phyloP scores from a whole-genome alignment of 169 alveolate species.

The Babesia caballi region DNA sequence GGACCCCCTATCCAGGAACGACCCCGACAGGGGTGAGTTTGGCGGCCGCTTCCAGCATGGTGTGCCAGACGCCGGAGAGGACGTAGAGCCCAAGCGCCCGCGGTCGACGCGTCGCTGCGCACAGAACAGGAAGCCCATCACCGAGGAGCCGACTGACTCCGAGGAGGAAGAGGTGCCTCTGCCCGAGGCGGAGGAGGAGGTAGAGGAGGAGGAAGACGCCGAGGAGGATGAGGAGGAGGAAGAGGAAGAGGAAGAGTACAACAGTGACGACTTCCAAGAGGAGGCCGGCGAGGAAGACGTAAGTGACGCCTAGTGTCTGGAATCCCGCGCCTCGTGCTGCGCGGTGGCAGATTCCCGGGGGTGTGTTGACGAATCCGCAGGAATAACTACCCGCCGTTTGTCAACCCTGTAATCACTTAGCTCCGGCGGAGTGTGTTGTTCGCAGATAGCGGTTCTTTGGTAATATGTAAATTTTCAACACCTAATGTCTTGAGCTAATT shows the following conservation, averaged over 20 bases:
- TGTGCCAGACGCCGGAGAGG: conserved; percentile 12
- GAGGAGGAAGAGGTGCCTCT: conserved; percentile 57
- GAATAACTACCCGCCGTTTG: no score
- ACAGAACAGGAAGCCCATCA: conserved; percentile 26
- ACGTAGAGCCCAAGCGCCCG: conserved; percentile 46
- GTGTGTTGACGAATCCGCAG: no score
- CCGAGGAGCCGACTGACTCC: conserved; percentile 46
- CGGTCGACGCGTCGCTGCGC: conserved; percentile 51
- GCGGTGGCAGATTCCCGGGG: no score
- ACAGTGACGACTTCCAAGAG: conserved; percentile 49
- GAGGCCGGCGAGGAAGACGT: conserved; percentile 62
- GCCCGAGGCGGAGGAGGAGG: conserved; percentile 44
- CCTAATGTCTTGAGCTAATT: conserved; percentile 10
- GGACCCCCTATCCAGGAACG: conserved; percentile 22
- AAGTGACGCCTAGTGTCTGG: not conserved
- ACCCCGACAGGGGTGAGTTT: conserved; percentile 40
- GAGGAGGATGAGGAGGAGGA: conserved; percentile 77
- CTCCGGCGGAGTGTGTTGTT: not conserved
- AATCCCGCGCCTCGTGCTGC: no score
- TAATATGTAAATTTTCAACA: conserved; percentile 2
- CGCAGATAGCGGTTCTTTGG: not conserved
- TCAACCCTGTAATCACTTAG: no score
- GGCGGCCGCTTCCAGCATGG: not conserved
- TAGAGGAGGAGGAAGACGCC: conserved; percentile 26
- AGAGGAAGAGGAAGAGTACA: conserved; percentile 32